Evolutionary conservation across 306 rosid species (phyloP).

Genomic region (Vachellia pachyceras): DNA sequence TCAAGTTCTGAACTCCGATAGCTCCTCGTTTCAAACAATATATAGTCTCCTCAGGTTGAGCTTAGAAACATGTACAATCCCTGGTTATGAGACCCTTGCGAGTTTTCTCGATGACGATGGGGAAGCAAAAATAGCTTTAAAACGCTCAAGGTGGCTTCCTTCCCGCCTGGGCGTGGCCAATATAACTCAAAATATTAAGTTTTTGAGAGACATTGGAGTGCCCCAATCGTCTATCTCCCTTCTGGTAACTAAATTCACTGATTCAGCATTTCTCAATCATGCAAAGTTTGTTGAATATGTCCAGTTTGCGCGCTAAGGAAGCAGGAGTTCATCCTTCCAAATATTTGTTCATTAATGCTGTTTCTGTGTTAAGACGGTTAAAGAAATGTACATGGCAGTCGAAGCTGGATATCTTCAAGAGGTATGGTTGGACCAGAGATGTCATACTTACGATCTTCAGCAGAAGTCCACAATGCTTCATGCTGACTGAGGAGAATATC

Average conservation of each 20-base stretch:
- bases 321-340: background rate
- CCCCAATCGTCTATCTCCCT: background rate
- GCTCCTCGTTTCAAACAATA: background rate
- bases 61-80: constrained; percentile 27
- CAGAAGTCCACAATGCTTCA: no score
- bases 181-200: background rate
- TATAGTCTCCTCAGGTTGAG: constrained; percentile 15
- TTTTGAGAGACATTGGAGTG: background rate
- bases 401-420: no score
- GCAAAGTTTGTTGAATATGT: constrained; percentile 23
- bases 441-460: background rate
- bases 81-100: background rate
- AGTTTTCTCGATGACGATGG: background rate
- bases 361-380: no score
- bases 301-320: background rate
- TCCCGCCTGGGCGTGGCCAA: background rate
- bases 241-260: background rate
- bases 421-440: no score
- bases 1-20: constrained; percentile 33
- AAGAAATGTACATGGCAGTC: background rate
- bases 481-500: background rate
- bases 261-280: background rate
- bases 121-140: no score
- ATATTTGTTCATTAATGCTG: no score
- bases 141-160: no score